phyloP scores from a whole-genome alignment of 108 stramenopile genomes.

The Pseudonitzschia multistriata region DNA sequence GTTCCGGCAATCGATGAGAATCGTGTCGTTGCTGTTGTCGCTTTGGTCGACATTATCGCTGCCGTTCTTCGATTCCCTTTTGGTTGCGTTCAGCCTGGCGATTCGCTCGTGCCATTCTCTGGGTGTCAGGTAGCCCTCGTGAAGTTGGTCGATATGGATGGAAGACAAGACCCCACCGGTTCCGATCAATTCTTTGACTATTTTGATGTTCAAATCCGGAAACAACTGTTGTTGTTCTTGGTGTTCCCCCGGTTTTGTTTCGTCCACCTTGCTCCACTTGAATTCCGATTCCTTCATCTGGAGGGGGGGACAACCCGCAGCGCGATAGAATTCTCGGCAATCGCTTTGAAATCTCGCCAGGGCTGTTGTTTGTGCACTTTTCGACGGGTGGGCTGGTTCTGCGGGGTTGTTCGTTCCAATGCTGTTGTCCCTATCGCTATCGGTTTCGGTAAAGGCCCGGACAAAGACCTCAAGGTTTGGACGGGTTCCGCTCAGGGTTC shows the following conservation, averaged over 20 bases:
- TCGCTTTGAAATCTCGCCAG: slow-evolving; percentile 44
- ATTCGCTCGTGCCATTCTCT: slow-evolving; percentile 73
- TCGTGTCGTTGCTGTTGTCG: slow-evolving; percentile 35
- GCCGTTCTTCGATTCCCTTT: slow-evolving; percentile 11
- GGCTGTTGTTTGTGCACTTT: not conserved
- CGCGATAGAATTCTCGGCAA: slow-evolving; percentile 44
- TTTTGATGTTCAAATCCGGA: slow-evolving; percentile 80
- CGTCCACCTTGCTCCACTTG: slow-evolving; percentile 52
- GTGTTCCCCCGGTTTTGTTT: not conserved
- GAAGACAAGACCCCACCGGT: slow-evolving; percentile 65
- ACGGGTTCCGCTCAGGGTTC: slow-evolving; percentile 68
- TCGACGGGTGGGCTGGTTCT: not conserved
- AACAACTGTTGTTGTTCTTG: slow-evolving; percentile 35
- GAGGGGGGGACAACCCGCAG: slow-evolving; percentile 35
- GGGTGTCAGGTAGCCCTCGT: slow-evolving; percentile 75
- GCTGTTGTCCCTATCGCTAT: not conserved
- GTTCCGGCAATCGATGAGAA: slow-evolving; percentile 80
- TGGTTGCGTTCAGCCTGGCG: slow-evolving; percentile 10
- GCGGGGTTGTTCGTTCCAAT: too few species aligned
- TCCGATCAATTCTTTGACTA: slow-evolving; percentile 79
- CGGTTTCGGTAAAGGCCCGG: slow-evolving; percentile 33
- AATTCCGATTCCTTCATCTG: slow-evolving; percentile 54
- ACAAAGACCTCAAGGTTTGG: slow-evolving; percentile 45
- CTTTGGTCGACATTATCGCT: not conserved
- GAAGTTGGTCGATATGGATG: slow-evolving; percentile 62